Conservation (phyloP, 2,329 filamentous ascomycete species). For the Parasarocladium wereldwijsianum region DNA sequence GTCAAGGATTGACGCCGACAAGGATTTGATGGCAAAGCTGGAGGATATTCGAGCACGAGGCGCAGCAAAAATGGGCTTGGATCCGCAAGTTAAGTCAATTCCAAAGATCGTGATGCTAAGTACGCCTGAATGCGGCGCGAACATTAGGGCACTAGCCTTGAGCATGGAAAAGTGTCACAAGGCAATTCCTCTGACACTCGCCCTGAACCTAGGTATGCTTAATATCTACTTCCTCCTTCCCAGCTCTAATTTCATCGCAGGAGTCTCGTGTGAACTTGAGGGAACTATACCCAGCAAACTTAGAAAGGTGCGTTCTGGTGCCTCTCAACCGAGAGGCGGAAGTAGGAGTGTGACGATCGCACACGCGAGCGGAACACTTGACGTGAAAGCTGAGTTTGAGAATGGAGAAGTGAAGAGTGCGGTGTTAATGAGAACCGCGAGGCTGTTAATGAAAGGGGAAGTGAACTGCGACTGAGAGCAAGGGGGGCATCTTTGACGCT, state of each 20-base stretch:
- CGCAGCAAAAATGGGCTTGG: slow-evolving; percentile 46
- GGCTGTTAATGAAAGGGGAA: slow-evolving; percentile 32
- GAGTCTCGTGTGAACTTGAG: slow-evolving; percentile 7
- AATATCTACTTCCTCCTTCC: too few relatives aligned
- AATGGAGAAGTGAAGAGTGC: slow-evolving; percentile 27
- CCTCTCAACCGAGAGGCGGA: neutral
- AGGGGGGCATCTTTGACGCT: too few relatives aligned
- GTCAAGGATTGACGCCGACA: slow-evolving; percentile 32
- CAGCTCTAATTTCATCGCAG: slow-evolving; percentile 25
- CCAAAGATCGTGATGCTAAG: slow-evolving; percentile 44
- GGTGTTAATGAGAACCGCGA: slow-evolving; percentile 29
- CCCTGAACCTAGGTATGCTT: slow-evolving; percentile 33
- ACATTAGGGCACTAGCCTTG: slow-evolving; percentile 31
- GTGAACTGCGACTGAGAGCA: too few relatives aligned
- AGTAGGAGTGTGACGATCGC: slow-evolving; percentile 23
- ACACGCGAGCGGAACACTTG: slow-evolving; percentile 30
- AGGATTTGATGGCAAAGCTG: slow-evolving; percentile 27
- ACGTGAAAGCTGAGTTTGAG: slow-evolving; percentile 26
- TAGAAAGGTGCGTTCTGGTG: neutral
- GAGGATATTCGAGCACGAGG: slow-evolving; percentile 42
- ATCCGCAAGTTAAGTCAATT: slow-evolving; percentile 29
- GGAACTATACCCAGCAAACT: neutral
- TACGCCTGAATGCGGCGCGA: slow-evolving; percentile 13
- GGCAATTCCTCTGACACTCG: slow-evolving; percentile 40
- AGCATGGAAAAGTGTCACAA: slow-evolving; percentile 42